Conservation (phyloP, 768 basidiomycete species). For the Xanthoconium purpureum region DNA sequence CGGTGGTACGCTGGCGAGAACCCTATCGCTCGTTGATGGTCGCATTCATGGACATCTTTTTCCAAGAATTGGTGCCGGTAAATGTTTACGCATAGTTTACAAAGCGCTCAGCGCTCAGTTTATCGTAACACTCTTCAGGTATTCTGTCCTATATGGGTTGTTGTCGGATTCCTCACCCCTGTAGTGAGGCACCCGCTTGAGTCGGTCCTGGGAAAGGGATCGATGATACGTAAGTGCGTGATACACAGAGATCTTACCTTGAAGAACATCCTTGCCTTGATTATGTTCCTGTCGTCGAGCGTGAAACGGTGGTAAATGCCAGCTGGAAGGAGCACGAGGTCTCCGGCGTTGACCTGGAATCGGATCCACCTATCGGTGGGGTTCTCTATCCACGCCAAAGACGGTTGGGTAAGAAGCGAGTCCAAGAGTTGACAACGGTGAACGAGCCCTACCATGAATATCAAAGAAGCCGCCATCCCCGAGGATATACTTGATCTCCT, state of each 20-base stretch:
- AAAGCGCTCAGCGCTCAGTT: conserved; percentile 7
- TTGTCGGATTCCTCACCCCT: conserved; percentile 58
- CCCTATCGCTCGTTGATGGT: neutral
- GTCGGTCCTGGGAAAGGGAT: conserved; percentile 63
- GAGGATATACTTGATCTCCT: conserved; percentile 89
- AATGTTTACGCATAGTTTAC: neutral
- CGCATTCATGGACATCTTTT: too few relatives aligned
- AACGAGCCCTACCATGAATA: conserved; percentile 62
- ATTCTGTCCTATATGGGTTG: conserved; percentile 61
- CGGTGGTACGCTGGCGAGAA: neutral
- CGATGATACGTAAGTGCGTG: neutral
- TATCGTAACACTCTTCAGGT: conserved; percentile 51
- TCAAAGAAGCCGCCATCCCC: conserved; percentile 90
- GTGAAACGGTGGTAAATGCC: conserved; percentile 97
- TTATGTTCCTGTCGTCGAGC: conserved; percentile 68
- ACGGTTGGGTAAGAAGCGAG: neutral
- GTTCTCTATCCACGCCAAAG: conserved; percentile 46
- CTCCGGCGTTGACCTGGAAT: conserved; percentile 69
- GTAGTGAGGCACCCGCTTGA: conserved; percentile 84
- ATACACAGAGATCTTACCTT: conserved; percentile 45
- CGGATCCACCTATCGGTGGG: conserved; percentile 78
- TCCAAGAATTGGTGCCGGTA: neutral
- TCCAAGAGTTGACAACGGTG: too few relatives aligned
- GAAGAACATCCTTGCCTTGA: conserved; percentile 82
- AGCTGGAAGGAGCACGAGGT: conserved; percentile 82